Evolutionary conservation across 306 rosid species (phyloP), one percentile per base, ranked within the genome.

Genomic region (Astragalus membranaceus): DNA sequence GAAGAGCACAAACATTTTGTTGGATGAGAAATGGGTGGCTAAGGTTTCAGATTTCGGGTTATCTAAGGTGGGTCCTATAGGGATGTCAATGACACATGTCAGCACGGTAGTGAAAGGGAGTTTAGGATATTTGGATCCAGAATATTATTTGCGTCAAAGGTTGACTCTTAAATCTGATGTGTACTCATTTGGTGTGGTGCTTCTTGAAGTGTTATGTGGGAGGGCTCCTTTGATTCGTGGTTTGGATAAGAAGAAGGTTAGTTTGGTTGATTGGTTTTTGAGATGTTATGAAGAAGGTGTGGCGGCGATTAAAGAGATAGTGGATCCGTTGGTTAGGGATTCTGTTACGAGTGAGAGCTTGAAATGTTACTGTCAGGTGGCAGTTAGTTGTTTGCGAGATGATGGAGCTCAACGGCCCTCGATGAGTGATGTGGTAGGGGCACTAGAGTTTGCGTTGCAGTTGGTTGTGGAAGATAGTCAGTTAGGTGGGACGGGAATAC

Each of bases 161-260:
- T 2, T 81, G n/a, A 83, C 88, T 0, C 72, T 60, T 0, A 86
- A 78, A 7, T 73, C 88, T 2, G 88, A 86, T 5, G 86, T 86
- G 8, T 81, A 83, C 72, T 83, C 88, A 0, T 81, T 79, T 7
- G 85, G 91, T 0, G 86, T 86, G 3, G 83, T 83, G 1, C 53
- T 86, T 2, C 79, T 77, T 0, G 91, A 86, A 44, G 81, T 79
- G 0, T 7, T 86, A 4, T 81, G 84, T 20, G 78, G 43, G 0
- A 72, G 85, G 23, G 74, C 86, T 0, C 78, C 85, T 4, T 5
- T 75, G 2, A 0, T 78, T 0, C 75, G 68, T 0, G 17, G 12
- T 0, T 7, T 7, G 42, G 75, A 68, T n/a, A 2, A 75, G 49
- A 48, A 55, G 14, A 70, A 50, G 10, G 61, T 7, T 2, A 51